Base-by-base conservation (phyloP, 768 basidiomycete genomes). In the Boletus tylopilopsis region DNA sequence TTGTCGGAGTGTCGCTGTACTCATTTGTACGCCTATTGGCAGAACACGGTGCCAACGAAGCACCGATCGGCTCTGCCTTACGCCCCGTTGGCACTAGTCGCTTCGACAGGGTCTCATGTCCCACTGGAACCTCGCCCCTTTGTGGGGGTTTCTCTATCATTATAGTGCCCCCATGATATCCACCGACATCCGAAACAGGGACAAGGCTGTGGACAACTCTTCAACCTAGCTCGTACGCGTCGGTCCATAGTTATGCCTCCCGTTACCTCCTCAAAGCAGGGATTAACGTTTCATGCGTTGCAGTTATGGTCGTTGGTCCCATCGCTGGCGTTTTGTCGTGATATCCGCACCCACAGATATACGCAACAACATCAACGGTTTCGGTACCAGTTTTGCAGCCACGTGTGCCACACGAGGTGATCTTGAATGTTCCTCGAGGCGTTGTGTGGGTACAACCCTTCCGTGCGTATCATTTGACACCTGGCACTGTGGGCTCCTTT, bases 371-470 rank as follows among this genome's bases (percentile, higher is more conserved):
- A n/a, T n/a, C 4, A 47, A 9, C 10, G 23, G 43, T 25, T 18
- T 50, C 34, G 45, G 23, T 7, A 7, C 11, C 22, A 25, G 41
- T 15, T 44, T 5, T 10, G n/a, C 18, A 23, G 48, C 36, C 57
- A 45, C 60, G 56, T 60, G 60, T 45, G 38, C 16, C 38, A 54
- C 62, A 57, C 35, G 62, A 59, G 57, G 60, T 32, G 44, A 45
- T 58, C 45, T 22, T 38, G 30, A 46, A 40, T n/a, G 22, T 41
- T 48, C 45, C 44, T 49, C 56, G 40, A 58, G 61, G 56, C 45
- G 11, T 11, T 32, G 23, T 46, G 45, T 44, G 49, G 53, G 54
- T 33, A 30, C 54, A 47, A 27, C 23, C 29, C 38, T 42, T 5
- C 29, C 34, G 15, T 16, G 34, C 43, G 16, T 34, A 30, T 53